These are phyloP conservation scores for Daucus carota DNA, from an alignment of 129 eudicot genomes.

Conservation along the genomic window DNA sequence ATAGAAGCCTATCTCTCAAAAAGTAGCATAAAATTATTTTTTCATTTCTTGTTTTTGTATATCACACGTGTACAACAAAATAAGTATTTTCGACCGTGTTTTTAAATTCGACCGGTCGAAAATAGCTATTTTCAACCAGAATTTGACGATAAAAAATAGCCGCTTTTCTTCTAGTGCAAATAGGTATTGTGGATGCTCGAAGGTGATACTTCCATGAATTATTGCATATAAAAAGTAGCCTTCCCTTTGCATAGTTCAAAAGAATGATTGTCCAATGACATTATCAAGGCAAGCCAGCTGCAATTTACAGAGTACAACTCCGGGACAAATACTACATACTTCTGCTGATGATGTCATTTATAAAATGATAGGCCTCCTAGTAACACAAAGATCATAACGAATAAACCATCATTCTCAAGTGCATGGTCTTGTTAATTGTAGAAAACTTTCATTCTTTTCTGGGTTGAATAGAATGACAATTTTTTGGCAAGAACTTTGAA, in stretches of 20 bases:
- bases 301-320: too few species aligned
- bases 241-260: neutral
- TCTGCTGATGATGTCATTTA: too few species aligned
- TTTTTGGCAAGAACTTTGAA: neutral
- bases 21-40: neutral
- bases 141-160: too few species aligned
- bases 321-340: too few species aligned
- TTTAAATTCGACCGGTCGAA: too few species aligned
- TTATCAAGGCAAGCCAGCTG: neutral
- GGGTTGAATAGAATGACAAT: neutral
- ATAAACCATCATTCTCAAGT: neutral
- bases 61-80: too few species aligned
- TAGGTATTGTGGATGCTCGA: conserved; percentile 81
- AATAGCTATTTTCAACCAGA: too few species aligned
- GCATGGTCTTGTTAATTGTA: neutral
- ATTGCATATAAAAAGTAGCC: neutral
- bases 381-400: too few species aligned
- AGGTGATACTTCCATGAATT: conserved; percentile 31
- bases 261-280: neutral
- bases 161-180: too few species aligned
- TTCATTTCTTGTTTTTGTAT: conserved; percentile 9
- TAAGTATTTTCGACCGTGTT: too few species aligned
- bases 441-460: too few species aligned
- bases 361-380: too few species aligned
- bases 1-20: neutral